Conservation (phyloP, 1,139 yeast species). For the Magnusiomyces sp. region DNA sequence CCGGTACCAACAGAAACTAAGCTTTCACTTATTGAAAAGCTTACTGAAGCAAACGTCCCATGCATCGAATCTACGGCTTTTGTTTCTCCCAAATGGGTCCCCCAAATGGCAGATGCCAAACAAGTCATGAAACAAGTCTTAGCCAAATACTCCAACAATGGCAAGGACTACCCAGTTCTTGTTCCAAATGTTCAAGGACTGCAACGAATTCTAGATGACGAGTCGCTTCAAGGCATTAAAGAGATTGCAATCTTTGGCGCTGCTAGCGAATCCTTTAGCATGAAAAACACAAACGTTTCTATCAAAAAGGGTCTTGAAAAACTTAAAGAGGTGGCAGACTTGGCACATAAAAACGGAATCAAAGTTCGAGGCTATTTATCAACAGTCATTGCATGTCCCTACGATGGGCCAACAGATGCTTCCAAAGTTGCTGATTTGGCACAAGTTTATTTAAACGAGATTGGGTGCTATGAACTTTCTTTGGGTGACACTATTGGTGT, state of each 20-base stretch:
- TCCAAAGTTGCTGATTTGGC: constrained; percentile 26
- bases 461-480: constrained; percentile 33
- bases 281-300: constrained; percentile 29
- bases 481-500: constrained; percentile 34
- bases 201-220: constrained; percentile 25
- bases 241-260: constrained; percentile 33
- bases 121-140: constrained; percentile 6
- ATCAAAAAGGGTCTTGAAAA: constrained; percentile 27
- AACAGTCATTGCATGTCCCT: constrained; percentile 32
- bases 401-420: constrained; percentile 32
- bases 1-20: constrained; percentile 28
- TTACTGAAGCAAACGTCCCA: constrained; percentile 26
- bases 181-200: constrained; percentile 30
- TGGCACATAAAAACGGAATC: constrained; percentile 23
- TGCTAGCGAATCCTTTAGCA: constrained; percentile 31
- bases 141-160: constrained; percentile 14
- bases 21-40: constrained; percentile 27
- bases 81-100: constrained; percentile 35
- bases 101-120: constrained; percentile 22
- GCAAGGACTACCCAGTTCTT: constrained; percentile 28
- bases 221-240: constrained; percentile 18
- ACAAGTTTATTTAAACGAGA: constrained; percentile 21
- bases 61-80: constrained; percentile 30
- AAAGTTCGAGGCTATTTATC: constrained; percentile 31
- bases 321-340: constrained; percentile 23